Evolutionary conservation across 106 monocot genomes (phyloP).

Genomic region (Apostasia shenzhenica): DNA sequence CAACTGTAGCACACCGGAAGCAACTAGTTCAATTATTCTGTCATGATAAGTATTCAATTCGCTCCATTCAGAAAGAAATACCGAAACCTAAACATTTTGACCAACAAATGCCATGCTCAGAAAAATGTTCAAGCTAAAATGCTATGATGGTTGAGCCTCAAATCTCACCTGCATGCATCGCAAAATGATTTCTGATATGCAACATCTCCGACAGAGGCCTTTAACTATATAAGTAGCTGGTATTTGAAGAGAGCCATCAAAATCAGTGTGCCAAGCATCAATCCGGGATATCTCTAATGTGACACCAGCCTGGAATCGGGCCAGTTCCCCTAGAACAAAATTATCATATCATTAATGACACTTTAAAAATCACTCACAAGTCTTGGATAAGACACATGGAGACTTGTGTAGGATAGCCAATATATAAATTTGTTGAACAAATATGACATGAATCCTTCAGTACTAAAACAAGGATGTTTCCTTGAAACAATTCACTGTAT

Average conservation of each 20-base stretch:
- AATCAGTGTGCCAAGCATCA: constrained; percentile 89
- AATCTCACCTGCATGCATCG: constrained; percentile 85
- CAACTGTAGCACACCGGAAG: constrained; percentile 51
- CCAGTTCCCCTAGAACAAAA: constrained; percentile 64
- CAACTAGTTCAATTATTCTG: constrained; percentile 76
- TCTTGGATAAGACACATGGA: too few species aligned
- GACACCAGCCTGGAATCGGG: constrained; percentile 79
- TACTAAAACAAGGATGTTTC: too few species aligned
- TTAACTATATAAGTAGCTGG: constrained; percentile 76
- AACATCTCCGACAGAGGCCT: constrained; percentile 91
- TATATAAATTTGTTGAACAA: too few species aligned
- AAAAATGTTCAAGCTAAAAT: background rate
- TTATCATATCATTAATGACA: background rate
- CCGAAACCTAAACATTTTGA: constrained; percentile 39
- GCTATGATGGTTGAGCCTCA: background rate
- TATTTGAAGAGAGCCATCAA: constrained; percentile 32
- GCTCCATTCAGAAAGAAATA: constrained; percentile 60
- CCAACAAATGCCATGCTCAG: background rate
- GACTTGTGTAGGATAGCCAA: too few species aligned
- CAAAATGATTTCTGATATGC: constrained; percentile 88
- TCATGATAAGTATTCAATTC: constrained; percentile 49
- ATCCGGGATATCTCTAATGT: constrained; percentile 82
- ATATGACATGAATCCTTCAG: too few species aligned
- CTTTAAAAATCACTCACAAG: background rate
- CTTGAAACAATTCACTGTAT: too few species aligned